Base-by-base conservation (phyloP, 805 yeast species). In the Zygotorulaspora florentina region DNA sequence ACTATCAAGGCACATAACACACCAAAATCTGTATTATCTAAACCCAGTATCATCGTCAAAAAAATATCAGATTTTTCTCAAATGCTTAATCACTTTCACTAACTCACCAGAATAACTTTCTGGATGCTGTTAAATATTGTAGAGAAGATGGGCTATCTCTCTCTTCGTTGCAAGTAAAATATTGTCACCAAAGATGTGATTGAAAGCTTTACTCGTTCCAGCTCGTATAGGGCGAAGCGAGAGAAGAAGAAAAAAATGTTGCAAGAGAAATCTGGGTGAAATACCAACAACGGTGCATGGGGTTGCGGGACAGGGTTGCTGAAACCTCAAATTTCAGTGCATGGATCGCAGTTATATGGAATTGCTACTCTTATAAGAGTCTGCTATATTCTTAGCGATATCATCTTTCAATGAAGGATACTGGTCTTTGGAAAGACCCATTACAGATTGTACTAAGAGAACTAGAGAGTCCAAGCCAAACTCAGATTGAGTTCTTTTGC, bases 11-110 rank as follows among this genome's bases (percentile, higher is more conserved):
- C 83, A 12, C 75, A 72, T 44, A 89, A 69, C 12, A 87, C 89
- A 20, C 82, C 63, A 50, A 82, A 66, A 66, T 89, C 96, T 46
- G 86, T 72, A 5, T 81, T 71, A 64, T 88, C 95, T 54, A 88
- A 68, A 30, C 61, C 62, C 13, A 58, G 56, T 47, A 81, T 80
- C 81, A 77, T 78, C 16, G 16, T 46, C 36, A 33, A 27, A 34
- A 27, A 18, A 17, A 20, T 20, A 20, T 7, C 25, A 20, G 7
- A 7, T 5, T 20, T 20, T 7, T 20, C 25, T 20, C 25, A 20
- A 7, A 20, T 20, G 25, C 25, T 7, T 20, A 20, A 20, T 20
- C 25, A 20, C 7, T 20, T 4, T 20, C 25, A 20, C 25, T 20
- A 20, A 20, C 25, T 5, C 7, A 20, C 25, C 25, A 20, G 25